Evolutionary conservation across 352 stramenopile genomes (phyloP).

Genomic region (Phytophthora crassamura): DNA sequence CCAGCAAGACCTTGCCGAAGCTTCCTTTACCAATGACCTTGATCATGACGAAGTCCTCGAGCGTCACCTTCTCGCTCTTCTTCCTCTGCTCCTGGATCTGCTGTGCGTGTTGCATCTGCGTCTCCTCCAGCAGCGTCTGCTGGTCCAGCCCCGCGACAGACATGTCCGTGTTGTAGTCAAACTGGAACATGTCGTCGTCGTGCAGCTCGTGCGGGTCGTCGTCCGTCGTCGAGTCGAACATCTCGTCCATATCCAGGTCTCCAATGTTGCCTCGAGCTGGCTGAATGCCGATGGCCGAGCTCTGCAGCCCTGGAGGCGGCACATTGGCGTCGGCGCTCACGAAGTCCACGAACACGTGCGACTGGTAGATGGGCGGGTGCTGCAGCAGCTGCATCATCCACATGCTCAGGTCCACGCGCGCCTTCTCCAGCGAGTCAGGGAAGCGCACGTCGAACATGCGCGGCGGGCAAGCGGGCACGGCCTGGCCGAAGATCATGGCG

Average conservation of each 20-base stretch:
- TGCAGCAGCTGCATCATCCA: conserved; percentile 86
- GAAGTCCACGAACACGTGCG: conserved; percentile 86
- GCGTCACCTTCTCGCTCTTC: conserved; percentile 80
- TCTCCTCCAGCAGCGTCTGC: conserved; percentile 58
- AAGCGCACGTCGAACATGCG: conserved; percentile 66
- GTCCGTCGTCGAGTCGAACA: conserved; percentile 78
- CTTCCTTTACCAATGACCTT: conserved; percentile 97
- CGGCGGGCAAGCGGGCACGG: conserved; percentile 63
- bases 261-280: conserved; percentile 63
- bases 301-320: conserved; percentile 56
- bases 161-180: conserved; percentile 74
- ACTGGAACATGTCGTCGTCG: conserved; percentile 78
- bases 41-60: conserved; percentile 96
- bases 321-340: conserved; percentile 82
- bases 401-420: conserved; percentile 74
- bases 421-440: conserved; percentile 75
- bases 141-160: conserved; percentile 42
- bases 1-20: conserved; percentile 97
- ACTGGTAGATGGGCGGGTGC: conserved; percentile 83
- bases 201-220: conserved; percentile 62
- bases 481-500: conserved; percentile 70
- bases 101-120: conserved; percentile 51
- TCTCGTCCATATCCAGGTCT: conserved; percentile 84
- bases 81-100: conserved; percentile 46
- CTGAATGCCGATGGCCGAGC: conserved; percentile 16